Evolutionary conservation across 257 asterid genomes (phyloP), one percentile per base, ranked within the genome.

Genomic region (Solanum bulbocastanum): DNA sequence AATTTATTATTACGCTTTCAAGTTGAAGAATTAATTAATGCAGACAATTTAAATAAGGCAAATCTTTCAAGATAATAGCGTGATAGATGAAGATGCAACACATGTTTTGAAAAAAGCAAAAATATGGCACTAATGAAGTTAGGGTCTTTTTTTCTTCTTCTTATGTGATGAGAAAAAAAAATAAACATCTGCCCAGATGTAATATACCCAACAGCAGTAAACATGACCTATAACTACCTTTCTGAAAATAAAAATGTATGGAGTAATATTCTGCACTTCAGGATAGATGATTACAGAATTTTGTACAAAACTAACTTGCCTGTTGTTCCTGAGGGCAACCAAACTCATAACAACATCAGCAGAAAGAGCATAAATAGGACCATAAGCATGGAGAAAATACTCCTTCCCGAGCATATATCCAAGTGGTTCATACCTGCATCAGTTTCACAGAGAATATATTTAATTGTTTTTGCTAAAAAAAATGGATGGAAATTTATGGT

Each of bases 281-380:
- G 39, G 60, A 56, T 14, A 56, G 37, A 74, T 62, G 66, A 42
- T 49, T 12, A 82, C 69, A 30, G 44, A 46, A 82, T 82, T 10
- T 46, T 30, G 86, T 49, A 49, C 30, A 49, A 30, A 30, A 40
- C 32, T 30, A 85, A 90, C 98, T 91, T 82, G 88, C 99, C 99
- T 97, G 96, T 94, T 90, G 90, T 97, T 96, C 93, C 92, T 92
- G 56, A 97, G 92, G 82, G 98, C 99, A 90, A 92, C 98, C 94
- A 97, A 91, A 93, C 98, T 97, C 72, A 94, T 94, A n/a, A 96
- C 99, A 42, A 97, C 99, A 78, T 96, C 99, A 4, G 96, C 98
- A 71, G 99, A 96, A 87, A 97, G 96, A 89, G 99, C 99, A 93
- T 97, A 96, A 84, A 97, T 92, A 86, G 99, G 99, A 73, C 99